Evolutionary conservation across 306 rosid genomes (phyloP), one percentile per base, ranked within the genome.

Genomic region (Fragaria nilgerrensis): DNA sequence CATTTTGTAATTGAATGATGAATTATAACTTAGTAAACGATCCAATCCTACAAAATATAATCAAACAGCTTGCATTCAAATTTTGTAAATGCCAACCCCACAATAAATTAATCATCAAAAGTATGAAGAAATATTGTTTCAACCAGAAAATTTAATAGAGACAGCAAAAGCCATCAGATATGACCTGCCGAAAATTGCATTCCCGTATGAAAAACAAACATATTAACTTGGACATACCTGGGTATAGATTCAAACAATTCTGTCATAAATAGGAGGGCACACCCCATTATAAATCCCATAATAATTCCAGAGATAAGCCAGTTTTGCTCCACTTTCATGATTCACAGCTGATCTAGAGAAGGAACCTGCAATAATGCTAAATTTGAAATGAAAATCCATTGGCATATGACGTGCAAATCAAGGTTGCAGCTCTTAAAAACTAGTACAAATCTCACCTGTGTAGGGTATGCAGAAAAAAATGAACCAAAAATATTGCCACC

Each of bases 321-420:
- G 97, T 90, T 90, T 92, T 72, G 98, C 98, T 66, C 98, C 96
- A 79, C 98, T 90, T 83, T 95, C 98, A 82, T 95, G 74, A 77
- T 83, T 95, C 78, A 95, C 98, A 75, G 98, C 98, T 56, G 98
- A 95, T 84, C 98, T 92, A 61, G 98, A 95, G 86, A 95, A 95
- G 71, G 98, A 95, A 74, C 98, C 98, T 95, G 85, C 82, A 45
- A 79, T 77, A 8, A 29, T 5, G 68, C 14, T 39, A 45, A 37
- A 47, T 1, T 39, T 59, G n/a, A 53, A 48, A 62, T n/a, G 39
- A 27, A 14, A 5, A 25, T 27, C 66, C 37, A 61, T 12, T 23
- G 23, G 47, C 5, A 22, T 0, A 19, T 13, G 23, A 73, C 5
- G 29, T 20, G 50, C 9, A 59, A 74, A 81, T 71, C 67, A 69